A percentile compares a stretch with the other conserved stretches of the same genome.
Conservation (phyloP, 768 basidiomycete genomes). For the Russula lepida region DNA sequence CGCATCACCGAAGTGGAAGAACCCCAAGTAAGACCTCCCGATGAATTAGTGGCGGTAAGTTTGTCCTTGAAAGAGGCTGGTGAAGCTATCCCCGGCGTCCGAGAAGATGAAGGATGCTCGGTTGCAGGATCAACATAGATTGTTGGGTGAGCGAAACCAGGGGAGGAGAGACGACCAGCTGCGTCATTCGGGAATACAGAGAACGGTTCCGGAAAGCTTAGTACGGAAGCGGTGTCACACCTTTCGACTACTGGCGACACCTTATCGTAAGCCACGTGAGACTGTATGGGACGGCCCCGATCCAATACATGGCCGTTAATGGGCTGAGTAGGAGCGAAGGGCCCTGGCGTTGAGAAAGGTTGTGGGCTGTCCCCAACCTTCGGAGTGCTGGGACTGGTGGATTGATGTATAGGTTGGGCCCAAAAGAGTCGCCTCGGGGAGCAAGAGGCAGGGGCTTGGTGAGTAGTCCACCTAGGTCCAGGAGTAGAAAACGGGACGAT, state of each 20-base stretch:
- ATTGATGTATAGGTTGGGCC: slow-evolving; percentile 1
- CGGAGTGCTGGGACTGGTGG: not conserved
- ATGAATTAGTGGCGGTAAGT: not conserved
- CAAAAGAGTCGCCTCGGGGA: not conserved
- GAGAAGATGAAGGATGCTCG: slow-evolving; percentile 38
- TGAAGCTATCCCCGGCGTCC: not conserved
- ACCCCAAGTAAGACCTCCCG: not conserved
- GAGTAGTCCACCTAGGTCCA: slow-evolving; percentile 5
- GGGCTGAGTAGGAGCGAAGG: slow-evolving; percentile 18
- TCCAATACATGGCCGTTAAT: not conserved
- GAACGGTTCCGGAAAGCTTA: not conserved
- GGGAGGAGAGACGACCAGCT: not conserved
- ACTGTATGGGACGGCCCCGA: not conserved
- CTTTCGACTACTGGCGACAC: not conserved
- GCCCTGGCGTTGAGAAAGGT: slow-evolving; percentile 45
- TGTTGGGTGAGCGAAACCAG: slow-evolving; percentile 25
- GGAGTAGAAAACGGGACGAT: slow-evolving; percentile 14
- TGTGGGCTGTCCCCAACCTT: not conserved
- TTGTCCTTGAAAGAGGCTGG: not conserved
- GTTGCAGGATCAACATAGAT: slow-evolving; percentile 42
- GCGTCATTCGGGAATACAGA: not conserved
- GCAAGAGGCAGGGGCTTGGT: not conserved
- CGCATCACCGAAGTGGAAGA: not conserved
- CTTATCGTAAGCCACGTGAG: slow-evolving; percentile 25
- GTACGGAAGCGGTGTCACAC: not conserved